Base-by-base conservation (phyloP, 1,139 yeast genomes). In the Suzukiozyma palmioleophila region DNA sequence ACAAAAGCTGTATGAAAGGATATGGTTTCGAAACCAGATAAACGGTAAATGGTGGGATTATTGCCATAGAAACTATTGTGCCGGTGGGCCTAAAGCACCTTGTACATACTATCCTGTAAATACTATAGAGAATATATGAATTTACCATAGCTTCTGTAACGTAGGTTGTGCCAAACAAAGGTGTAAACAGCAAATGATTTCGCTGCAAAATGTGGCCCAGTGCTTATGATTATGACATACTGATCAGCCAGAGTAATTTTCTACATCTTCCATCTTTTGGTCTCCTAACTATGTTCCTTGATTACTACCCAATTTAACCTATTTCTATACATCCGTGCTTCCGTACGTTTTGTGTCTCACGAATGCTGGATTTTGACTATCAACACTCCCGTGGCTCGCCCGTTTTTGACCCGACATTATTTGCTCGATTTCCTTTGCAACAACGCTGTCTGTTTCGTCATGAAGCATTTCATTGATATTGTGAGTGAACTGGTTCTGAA, bases 1-100 rank as follows among this genome's bases (percentile, higher is more conserved):
- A 90, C 73, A 89, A 87, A 63, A 56, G 58, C 30, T 92, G 98
- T 65, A 92, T 92, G 98, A 83, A 82, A 60, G 89, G 95, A 27
- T 90, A 65, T 58, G 97, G 97, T 0, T 92, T 90, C 60, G 36
- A 33, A 26, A 33, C 36, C 22, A 33, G 36, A 33, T 33, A 33
- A 15, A 10, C 16, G 31, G 6, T 10, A 26, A 26, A 26, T 9
- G n/a, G 6, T 9, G 11, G 13, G 28, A 26, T 5, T 11, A 10
- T 9, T 26, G 28, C 28, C 8, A 8, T 11, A 26, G 8, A 6
- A 9, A 8, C n/a, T 7, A 6, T 5, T 5, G 11, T 6, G 6
- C 6, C 8, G 8, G n/a, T 26, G 6, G n/a, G 13, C 11, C 28
- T 5, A 26, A 3, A 8, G 5, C 12, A 28, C 6, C 15, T 28